phyloP scores from a whole-genome alignment of 2,329 filamentous ascomycete species.

The Cladosporium phlei region DNA sequence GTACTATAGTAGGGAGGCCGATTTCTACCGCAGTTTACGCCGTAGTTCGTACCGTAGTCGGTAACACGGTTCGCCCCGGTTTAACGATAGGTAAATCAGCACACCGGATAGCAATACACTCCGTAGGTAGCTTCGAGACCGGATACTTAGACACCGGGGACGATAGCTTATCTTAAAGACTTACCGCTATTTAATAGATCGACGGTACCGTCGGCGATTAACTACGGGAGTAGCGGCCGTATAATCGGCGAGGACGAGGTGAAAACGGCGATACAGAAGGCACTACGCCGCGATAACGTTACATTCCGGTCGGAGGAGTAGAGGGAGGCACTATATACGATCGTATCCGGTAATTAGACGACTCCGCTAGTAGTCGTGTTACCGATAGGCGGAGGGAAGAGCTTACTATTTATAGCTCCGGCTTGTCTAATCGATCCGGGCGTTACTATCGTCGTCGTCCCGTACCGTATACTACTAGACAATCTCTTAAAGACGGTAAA shows the following conservation, averaged over 20 bases:
- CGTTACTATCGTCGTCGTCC: conserved; percentile 15
- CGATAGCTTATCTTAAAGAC: neutral
- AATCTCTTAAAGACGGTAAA: neutral
- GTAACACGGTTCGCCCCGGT: too few species aligned
- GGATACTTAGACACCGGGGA: neutral
- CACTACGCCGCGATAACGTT: neutral
- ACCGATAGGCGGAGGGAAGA: conserved; percentile 23
- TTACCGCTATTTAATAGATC: neutral
- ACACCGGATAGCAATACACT: too few species aligned
- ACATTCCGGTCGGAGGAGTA: neutral
- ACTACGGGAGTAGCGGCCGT: neutral
- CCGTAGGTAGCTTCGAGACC: neutral
- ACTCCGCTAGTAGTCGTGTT: conserved; percentile 22
- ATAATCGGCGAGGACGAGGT: neutral
- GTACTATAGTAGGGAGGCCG: too few species aligned
- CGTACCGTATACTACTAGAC: neutral
- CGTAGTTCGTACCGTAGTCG: too few species aligned
- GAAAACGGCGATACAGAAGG: neutral
- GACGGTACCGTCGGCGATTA: neutral
- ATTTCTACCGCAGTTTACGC: too few species aligned
- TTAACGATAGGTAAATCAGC: too few species aligned
- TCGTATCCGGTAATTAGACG: conserved; percentile 4
- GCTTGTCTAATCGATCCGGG: conserved; percentile 17
- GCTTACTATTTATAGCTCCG: conserved; percentile 23
- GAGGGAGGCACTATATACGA: neutral